Evolutionary conservation across 2,329 filamentous ascomycete species (phyloP), one percentile per base, ranked within the genome.

Genomic region (Calonectria leucothoes): DNA sequence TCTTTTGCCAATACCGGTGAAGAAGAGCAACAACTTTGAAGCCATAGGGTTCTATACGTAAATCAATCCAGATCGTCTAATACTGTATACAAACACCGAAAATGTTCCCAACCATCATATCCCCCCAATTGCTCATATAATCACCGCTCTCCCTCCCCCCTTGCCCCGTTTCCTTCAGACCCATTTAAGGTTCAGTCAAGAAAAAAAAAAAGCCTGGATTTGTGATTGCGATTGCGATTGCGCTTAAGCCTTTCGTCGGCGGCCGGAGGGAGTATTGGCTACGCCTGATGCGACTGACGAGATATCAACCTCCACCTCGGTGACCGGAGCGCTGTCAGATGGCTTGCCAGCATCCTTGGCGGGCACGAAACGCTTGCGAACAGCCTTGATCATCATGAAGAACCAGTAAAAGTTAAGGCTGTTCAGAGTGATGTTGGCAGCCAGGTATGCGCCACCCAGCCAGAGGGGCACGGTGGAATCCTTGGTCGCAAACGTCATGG

Each of bases 351-450:
- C 78, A 10, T 81, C 77, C 75, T 85, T 82, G 31, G 85, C 81
- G 6, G 93, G 84, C 73, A 91, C 89, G 81, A 97, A 97, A 31
- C 94, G 89, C 86, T 94, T 95, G 73, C 92, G 89, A 15, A 97
- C 91, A 11, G 94, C 94, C 73, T 91, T 88, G 75, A 97, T 92
- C 95, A 97, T 97, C 89, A 95, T 95, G 81, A 91, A 88, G 82
- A 96, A 97, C 95, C 95, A 97, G 85, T 93, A 94, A 80, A 94
- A 92, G 85, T 97, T 97, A 66, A 97, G 86, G 15, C 89, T 88
- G 81, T 95, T 96, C 31, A 97, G 88, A 0, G 90, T 90, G 25
- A 94, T 68, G 82, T 97, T 97, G 81, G 91, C 92, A 12, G 88
- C 88, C 8, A 95, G 84, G 81, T 97, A 97, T 33, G 91, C 86